Conservation (phyloP, 1,284 basidiomycete species). For the Leccinum pachyderme region DNA sequence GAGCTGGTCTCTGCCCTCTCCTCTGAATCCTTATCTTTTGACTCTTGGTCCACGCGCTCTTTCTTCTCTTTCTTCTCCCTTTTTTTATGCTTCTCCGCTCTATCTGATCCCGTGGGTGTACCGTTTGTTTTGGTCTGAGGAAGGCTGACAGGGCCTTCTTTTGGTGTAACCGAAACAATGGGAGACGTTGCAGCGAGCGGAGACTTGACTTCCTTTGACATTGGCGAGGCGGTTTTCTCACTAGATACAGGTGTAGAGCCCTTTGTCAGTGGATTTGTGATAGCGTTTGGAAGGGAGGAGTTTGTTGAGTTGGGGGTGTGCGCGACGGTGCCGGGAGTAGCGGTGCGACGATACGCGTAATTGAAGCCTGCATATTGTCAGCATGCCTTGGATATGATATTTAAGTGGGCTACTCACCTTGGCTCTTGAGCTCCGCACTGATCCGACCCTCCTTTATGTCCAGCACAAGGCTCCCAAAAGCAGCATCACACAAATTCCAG, state of each 20-base stretch:
- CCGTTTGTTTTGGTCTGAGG: conserved; percentile 40
- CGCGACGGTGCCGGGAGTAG: conserved; percentile 45
- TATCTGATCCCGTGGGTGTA: conserved; percentile 39
- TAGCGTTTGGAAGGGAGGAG: conserved; percentile 35
- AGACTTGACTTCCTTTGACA: conserved; percentile 34
- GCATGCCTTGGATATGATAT: background rate
- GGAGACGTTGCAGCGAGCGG: conserved; percentile 26
- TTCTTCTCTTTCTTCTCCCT: conserved; percentile 59
- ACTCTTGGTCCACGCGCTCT: conserved; percentile 39
- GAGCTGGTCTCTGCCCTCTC: conserved; percentile 30
- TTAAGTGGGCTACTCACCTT: conserved; percentile 54
- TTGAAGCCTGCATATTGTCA: conserved; percentile 74
- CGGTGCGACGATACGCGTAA: conserved; percentile 85
- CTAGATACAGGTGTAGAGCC: conserved; percentile 37
- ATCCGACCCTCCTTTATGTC: conserved; percentile 91
- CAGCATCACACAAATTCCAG: conserved; percentile 96
- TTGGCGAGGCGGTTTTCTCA: conserved; percentile 42
- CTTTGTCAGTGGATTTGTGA: conserved; percentile 37
- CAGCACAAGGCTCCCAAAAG: conserved; percentile 85
- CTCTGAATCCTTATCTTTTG: conserved; percentile 39
- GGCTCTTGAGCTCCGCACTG: conserved; percentile 87
- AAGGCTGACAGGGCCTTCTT: conserved; percentile 30
- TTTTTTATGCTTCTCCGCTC: conserved; percentile 51
- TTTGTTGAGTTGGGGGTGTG: conserved; percentile 43
- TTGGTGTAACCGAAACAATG: conserved; percentile 33